Conservation (phyloP, 2,329 filamentous ascomycete species). For the Pyrenochaeta sp. region DNA sequence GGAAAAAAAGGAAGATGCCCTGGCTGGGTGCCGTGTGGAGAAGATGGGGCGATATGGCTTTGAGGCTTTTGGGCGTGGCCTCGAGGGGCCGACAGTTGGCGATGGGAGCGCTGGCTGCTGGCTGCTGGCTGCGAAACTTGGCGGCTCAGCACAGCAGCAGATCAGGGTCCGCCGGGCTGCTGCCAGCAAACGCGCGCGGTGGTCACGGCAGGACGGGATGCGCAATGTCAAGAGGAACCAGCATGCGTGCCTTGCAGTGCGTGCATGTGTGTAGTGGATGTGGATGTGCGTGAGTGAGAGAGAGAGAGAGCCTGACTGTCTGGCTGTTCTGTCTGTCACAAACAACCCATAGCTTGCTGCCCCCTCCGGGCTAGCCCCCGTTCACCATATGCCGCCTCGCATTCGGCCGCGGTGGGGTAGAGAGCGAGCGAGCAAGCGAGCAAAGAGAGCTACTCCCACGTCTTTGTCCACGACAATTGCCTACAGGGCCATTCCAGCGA, state of each 20-base stretch:
- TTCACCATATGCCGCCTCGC: conserved; percentile 14
- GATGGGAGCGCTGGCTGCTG: conserved; percentile 16
- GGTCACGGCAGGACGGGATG: conserved; percentile 13
- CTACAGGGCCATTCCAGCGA: too few species aligned
- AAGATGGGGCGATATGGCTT: too few species aligned
- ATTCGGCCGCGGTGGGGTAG: conserved; percentile 22
- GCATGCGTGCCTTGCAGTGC: too few species aligned
- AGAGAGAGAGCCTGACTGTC: too few species aligned
- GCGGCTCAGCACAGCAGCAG: conserved; percentile 4
- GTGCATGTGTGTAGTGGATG: too few species aligned
- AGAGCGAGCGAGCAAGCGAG: too few species aligned
- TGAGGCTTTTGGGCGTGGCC: conserved; percentile 6
- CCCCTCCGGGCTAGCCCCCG: conserved; percentile 5
- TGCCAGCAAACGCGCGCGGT: conserved; percentile 9
- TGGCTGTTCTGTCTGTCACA: too few species aligned
- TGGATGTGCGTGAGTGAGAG: too few species aligned
- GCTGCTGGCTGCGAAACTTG: conserved; percentile 18
- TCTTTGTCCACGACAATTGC: not conserved
- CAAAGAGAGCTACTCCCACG: too few species aligned
- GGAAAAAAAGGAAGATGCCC: too few species aligned
- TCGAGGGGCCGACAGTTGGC: conserved; percentile 8
- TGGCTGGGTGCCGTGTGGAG: too few species aligned
- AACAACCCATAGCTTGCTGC: conserved; percentile 14
- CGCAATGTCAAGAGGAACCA: conserved; percentile 1
- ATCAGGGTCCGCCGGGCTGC: conserved; percentile 11